Evolutionary conservation across 257 asterid genomes (phyloP), one percentile per base, ranked within the genome.

Genomic region (Primulina huaijiensis): DNA sequence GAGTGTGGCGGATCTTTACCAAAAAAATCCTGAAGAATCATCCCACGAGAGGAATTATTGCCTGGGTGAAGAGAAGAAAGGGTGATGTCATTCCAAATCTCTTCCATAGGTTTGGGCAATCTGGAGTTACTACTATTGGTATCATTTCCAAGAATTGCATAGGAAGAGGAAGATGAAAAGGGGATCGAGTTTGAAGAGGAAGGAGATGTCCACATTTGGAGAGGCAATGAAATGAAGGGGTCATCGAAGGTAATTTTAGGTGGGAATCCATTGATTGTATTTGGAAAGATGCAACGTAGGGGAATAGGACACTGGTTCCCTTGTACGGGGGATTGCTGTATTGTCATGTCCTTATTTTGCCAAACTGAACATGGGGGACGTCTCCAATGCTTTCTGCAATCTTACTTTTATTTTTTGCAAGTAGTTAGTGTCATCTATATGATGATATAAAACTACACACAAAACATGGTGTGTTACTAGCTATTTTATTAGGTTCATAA

Each of bases 41-140:
- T 62, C 17, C 79, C 79, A 14, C 56, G 55, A 53, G 68, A 77
- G 35, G 50, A 67, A 7, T 64, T n/a, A 35, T 35, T 35, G 11
- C 11, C 2, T n/a, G 62, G 40, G 12, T 73, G 83, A 31, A 78
- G 77, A 8, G 82, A 82, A 29, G 82, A 64, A 63, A 79, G 84
- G 34, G 38, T 79, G 38, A 77, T 79, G 64, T 82, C 82, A 70
- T 76, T 74, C 87, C 87, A 82, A 11, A 79, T 82, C 19, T 82
- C 84, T 62, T 82, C 87, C 86, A 82, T 82, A 33, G 77, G 64
- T 68, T 69, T 82, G 59, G 69, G 53, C n/a, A 12, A 12, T 12
- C n/a, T 43, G 17, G 53, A 3, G 53, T 11, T 11, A 12, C 50
- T 3, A 40, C 4, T 40, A 40, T 43, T 43, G n/a, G 53, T 1